A percentile compares a stretch with the other conserved stretches of the same genome.
Evolutionary conservation across 78 protist genomes (phyloP).

Genomic region (Dictyostelium firmibasis): DNA sequence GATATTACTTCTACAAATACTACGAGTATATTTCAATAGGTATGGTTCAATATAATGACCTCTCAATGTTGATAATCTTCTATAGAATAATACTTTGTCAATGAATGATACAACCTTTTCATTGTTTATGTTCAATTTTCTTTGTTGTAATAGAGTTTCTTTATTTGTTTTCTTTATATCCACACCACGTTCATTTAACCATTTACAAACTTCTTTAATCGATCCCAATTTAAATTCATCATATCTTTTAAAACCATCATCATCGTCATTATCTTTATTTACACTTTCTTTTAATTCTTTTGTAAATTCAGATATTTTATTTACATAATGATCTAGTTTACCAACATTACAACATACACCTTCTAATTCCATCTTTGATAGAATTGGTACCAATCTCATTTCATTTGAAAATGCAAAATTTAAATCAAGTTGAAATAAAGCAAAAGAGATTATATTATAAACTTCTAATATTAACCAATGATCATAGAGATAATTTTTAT

Average conservation of each 20-base stretch:
- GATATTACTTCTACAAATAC: no score
- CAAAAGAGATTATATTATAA: neutral
- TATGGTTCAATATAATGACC: constrained; percentile 16
- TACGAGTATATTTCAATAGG: neutral
- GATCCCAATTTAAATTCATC: neutral
- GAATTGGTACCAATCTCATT: constrained; percentile 16
- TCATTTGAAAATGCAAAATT: neutral
- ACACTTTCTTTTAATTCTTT: neutral
- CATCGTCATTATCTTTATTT: neutral
- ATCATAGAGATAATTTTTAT: neutral
- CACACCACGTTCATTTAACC: neutral
- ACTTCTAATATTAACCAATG: neutral
- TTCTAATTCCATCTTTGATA: constrained; percentile 44
- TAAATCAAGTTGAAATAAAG: neutral
- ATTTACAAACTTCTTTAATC: neutral
- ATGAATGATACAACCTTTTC: neutral
- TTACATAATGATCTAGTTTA: neutral
- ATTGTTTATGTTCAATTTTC: neutral
- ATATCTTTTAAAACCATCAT: neutral
- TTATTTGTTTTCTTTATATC: neutral
- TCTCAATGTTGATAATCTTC: neutral
- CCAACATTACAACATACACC: neutral
- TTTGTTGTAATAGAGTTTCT: neutral
- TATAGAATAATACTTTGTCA: neutral
- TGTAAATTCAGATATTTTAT: neutral